Percentiles rank a stretch among this genome's conserved stretches.
These are phyloP conservation scores for Epipyxis sp. DNA, from an alignment of 108 stramenopile genomes.

Conservation along the genomic window DNA sequence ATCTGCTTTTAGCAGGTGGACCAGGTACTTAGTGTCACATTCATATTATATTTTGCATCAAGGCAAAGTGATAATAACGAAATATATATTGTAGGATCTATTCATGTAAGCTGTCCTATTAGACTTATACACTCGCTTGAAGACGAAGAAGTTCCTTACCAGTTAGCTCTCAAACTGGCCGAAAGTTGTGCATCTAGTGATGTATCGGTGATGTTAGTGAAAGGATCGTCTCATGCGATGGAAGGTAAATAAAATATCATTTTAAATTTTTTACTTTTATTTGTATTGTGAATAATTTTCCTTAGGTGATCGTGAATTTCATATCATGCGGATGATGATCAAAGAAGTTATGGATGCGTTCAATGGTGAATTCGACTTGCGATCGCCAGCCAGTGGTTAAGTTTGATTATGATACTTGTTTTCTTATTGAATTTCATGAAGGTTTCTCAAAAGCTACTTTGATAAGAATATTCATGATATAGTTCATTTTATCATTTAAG, in stretches of 20 bases:
- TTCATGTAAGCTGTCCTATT: not conserved
- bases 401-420: too few relatives aligned
- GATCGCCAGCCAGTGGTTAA: not conserved
- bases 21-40: too few relatives aligned
- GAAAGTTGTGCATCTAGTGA: not conserved
- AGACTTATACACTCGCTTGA: not conserved
- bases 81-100: too few relatives aligned
- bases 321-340: not conserved
- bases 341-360: not conserved
- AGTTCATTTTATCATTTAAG: too few relatives aligned
- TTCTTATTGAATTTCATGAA: too few relatives aligned
- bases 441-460: too few relatives aligned
- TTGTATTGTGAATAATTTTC: too few relatives aligned
- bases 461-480: too few relatives aligned
- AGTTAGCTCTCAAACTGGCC: not conserved
- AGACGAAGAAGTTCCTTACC: not conserved
- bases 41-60: too few relatives aligned
- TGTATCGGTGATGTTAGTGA: not conserved
- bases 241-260: too few relatives aligned
- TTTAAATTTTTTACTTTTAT: too few relatives aligned
- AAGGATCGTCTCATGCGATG: not conserved
- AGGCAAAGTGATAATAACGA: too few relatives aligned
- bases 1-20: constrained; percentile 42
- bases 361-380: not conserved
- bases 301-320: not conserved